A percentile compares a stretch with the other conserved stretches of the same genome.
Conservation (phyloP, 2,329 filamentous ascomycete genomes). For the Colletotrichum scovillei region DNA sequence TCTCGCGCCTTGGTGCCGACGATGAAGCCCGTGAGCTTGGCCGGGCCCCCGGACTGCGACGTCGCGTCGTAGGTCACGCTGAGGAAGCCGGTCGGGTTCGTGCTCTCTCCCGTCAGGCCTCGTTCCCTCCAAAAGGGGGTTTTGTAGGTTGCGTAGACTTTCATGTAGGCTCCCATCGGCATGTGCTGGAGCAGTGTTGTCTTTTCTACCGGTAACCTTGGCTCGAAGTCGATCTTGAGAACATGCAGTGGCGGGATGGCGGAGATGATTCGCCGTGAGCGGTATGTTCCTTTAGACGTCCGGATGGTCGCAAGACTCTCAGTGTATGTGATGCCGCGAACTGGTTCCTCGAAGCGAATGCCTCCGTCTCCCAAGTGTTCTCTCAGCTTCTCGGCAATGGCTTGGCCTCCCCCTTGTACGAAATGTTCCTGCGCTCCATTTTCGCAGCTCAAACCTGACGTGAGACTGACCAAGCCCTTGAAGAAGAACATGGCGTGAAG, state of each 20-base stretch:
- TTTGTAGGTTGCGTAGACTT: slow-evolving; percentile 35
- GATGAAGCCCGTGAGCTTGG: slow-evolving; percentile 33
- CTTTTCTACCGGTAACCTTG: slow-evolving; percentile 32
- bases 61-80: slow-evolving; percentile 27
- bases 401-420: slow-evolving; percentile 27
- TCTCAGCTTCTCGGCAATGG: slow-evolving; percentile 32
- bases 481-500: slow-evolving; percentile 36
- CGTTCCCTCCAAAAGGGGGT: slow-evolving; percentile 33
- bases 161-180: slow-evolving; percentile 32
- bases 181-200: slow-evolving; percentile 25
- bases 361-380: slow-evolving; percentile 13
- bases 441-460: slow-evolving; percentile 3
- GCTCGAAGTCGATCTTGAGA: slow-evolving; percentile 30
- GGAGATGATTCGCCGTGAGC: slow-evolving; percentile 22
- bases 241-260: slow-evolving; percentile 31
- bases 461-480: slow-evolving; percentile 16
- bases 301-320: slow-evolving; percentile 21
- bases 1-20: slow-evolving; percentile 31
- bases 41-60: neutral
- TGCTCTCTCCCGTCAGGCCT: slow-evolving; percentile 33
- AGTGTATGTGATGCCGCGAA: slow-evolving; percentile 12
- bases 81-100: slow-evolving; percentile 17
- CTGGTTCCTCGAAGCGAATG: slow-evolving; percentile 29
- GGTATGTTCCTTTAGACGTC: slow-evolving; percentile 10
- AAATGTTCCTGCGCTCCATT: slow-evolving; percentile 31